These are phyloP conservation scores for Phytophthora fragariaefolia DNA, from an alignment of 352 stramenopile species.

Conservation along the genomic window DNA sequence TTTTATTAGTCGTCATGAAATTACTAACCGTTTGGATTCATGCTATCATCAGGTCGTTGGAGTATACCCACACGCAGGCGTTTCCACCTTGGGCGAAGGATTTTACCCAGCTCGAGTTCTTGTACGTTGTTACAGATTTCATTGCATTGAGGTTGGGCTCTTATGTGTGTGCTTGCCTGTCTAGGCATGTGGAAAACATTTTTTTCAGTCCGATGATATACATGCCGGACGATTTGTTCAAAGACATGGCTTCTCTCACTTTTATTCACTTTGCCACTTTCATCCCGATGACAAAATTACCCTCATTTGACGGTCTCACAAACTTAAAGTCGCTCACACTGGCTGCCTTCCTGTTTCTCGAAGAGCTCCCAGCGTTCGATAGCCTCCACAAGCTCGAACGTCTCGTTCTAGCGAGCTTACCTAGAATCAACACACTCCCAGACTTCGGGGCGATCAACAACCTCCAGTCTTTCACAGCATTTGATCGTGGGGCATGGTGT, in stretches of 20 bases:
- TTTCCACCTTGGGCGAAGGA: slow-evolving; percentile 38
- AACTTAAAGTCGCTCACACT: slow-evolving; percentile 30
- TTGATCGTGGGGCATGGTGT: slow-evolving; percentile 15
- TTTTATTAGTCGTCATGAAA: background rate
- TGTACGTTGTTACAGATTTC: no score
- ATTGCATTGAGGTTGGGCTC: no score
- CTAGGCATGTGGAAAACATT: background rate
- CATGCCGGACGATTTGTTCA: slow-evolving; percentile 11
- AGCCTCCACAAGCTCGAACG: slow-evolving; percentile 25
- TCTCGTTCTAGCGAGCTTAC: slow-evolving; percentile 15
- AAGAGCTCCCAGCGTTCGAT: slow-evolving; percentile 26
- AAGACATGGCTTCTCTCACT: slow-evolving; percentile 36
- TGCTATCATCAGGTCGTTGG: slow-evolving; percentile 9
- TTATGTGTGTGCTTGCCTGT: no score
- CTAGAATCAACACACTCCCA: slow-evolving; percentile 3
- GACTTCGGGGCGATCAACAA: slow-evolving; percentile 20
- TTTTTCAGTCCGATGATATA: background rate
- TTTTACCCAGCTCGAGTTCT: slow-evolving; percentile 33
- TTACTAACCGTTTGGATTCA: background rate
- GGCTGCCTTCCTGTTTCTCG: slow-evolving; percentile 13
- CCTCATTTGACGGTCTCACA: background rate
- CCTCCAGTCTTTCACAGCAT: slow-evolving; percentile 13
- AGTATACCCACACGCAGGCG: slow-evolving; percentile 32
- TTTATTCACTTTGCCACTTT: background rate
- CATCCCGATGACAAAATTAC: background rate